These are phyloP conservation scores for Clitopilus hobsonii DNA, from an alignment of 768 basidiomycete genomes.

Conservation along the genomic window DNA sequence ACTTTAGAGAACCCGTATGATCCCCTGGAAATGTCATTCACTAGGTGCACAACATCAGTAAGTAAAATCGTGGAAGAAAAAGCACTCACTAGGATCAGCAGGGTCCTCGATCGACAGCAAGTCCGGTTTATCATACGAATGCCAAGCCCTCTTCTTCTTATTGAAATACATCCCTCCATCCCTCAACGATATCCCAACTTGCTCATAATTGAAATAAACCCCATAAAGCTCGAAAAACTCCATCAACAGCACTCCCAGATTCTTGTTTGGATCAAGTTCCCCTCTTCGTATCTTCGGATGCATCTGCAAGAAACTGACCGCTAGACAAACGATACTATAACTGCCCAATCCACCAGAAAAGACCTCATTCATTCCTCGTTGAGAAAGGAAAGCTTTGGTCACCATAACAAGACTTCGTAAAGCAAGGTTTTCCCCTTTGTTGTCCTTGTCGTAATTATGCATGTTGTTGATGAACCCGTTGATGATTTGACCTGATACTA, in stretches of 20 bases:
- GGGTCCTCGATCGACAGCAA: conserved; percentile 92
- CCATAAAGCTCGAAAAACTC: conserved; percentile 99
- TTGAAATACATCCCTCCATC: conserved; percentile 87
- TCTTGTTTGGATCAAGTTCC: conserved; percentile 82
- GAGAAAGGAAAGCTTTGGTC: conserved; percentile 85
- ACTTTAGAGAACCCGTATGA: conserved; percentile 84
- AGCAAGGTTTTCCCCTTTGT: conserved; percentile 51
- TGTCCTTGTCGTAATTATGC: conserved; percentile 20
- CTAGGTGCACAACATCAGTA: conserved; percentile 32
- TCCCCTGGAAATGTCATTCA: conserved; percentile 89
- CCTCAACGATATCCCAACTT: conserved; percentile 83
- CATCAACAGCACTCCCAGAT: conserved; percentile 90
- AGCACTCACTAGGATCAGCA: conserved; percentile 70
- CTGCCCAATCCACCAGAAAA: conserved; percentile 92
- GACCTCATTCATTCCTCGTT: conserved; percentile 97
- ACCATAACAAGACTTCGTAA: conserved; percentile 82
- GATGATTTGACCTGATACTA: conserved; percentile 74
- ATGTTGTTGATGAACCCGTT: conserved; percentile 73
- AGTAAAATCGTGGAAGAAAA: conserved; percentile 1
- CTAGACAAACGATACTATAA: conserved; percentile 91
- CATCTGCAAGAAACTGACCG: conserved; percentile 93
- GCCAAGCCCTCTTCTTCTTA: conserved; percentile 83
- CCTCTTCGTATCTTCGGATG: conserved; percentile 90
- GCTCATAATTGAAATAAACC: conserved; percentile 83
- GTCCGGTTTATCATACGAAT: conserved; percentile 46